Conservation (phyloP, 1,139 yeast species). For the Kazachstania sp. region DNA sequence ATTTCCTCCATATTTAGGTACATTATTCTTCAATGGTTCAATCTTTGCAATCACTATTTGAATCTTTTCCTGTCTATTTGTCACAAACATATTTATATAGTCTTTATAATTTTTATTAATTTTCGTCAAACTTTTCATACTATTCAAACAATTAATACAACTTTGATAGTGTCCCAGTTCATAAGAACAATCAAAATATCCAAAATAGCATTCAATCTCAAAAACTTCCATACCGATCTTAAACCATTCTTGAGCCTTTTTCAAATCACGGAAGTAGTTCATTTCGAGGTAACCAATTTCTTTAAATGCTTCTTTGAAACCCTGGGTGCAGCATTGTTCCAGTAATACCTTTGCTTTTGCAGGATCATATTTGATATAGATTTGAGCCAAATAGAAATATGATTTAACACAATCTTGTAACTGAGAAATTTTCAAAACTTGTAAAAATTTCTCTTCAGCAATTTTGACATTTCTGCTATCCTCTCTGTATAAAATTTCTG, state of each 20-base stretch:
- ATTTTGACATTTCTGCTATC: constrained; percentile 36
- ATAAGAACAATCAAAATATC: constrained; percentile 52
- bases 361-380: constrained; percentile 51
- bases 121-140: constrained; percentile 8
- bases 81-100: constrained; percentile 6
- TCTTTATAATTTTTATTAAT: constrained; percentile 7
- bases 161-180: constrained; percentile 18
- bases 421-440: constrained; percentile 52
- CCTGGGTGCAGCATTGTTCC: constrained; percentile 68
- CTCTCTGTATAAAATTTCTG: constrained; percentile 50
- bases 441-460: constrained; percentile 54
- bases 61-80: constrained; percentile 4
- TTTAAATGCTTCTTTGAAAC: constrained; percentile 67
- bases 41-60: background rate
- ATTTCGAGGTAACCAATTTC: constrained; percentile 72
- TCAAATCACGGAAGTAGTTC: constrained; percentile 48
- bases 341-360: constrained; percentile 55
- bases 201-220: constrained; percentile 54
- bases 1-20: background rate
- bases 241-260: constrained; percentile 74
- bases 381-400: constrained; percentile 70
- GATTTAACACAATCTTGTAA: constrained; percentile 54
- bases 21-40: too few relatives aligned
- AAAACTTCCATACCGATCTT: constrained; percentile 64
- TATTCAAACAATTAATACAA: constrained; percentile 23